Conservation (phyloP, 2,329 filamentous ascomycete species). For the Cryphonectria carpinicola region DNA sequence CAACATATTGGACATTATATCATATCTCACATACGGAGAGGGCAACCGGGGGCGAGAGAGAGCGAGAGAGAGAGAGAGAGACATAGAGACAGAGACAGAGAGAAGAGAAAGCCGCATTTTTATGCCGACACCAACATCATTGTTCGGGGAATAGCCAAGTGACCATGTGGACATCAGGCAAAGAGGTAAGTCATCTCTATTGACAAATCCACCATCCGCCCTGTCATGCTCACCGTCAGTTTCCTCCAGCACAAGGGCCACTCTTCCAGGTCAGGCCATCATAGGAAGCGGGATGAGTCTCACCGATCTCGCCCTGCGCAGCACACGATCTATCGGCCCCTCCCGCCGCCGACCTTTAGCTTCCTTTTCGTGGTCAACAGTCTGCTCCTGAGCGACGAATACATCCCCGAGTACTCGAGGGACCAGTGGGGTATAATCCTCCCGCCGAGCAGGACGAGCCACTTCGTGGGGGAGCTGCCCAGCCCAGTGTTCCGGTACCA, state of each 20-base stretch:
- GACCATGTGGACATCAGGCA: neutral
- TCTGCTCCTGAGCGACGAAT: neutral
- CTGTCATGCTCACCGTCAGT: neutral
- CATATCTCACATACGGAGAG: neutral
- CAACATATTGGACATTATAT: neutral
- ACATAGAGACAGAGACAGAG: neutral
- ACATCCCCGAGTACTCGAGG: neutral
- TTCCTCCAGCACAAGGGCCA: neutral
- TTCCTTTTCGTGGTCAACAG: slow-evolving; percentile 14
- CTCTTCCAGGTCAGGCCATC: neutral
- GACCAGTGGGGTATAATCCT: slow-evolving; percentile 9
- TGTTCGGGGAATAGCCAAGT: neutral
- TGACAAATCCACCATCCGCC: neutral
- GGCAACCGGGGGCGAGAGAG: no score
- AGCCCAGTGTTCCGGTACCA: slow-evolving; percentile 7
- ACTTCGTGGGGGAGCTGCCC: neutral
- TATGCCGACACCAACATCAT: neutral
- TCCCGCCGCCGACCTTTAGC: neutral
- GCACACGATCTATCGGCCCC: neutral
- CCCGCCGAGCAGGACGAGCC: neutral
- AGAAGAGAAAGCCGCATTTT: neutral
- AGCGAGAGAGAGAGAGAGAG: neutral
- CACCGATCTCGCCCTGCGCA: neutral
- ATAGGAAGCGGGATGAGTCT: neutral
- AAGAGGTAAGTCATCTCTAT: neutral